Base-by-base conservation (phyloP, 352 stramenopile species). In the Plasmopara viticola region DNA sequence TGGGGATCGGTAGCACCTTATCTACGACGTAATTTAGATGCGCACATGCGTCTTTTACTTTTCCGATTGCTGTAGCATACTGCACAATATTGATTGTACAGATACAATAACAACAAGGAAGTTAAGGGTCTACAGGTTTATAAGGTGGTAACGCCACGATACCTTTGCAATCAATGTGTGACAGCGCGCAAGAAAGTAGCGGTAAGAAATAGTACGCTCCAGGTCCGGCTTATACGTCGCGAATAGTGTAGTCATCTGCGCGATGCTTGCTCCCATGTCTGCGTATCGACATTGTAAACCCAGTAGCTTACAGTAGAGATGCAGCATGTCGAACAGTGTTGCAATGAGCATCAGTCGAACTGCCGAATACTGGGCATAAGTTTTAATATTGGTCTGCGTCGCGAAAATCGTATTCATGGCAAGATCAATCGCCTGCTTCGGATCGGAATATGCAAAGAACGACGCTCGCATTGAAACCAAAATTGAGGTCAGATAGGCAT, bases 81-180 rank as follows among this genome's bases (percentile, higher is more conserved):
- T 90, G 37, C 37, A 57, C 13, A 25, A 25, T 25, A 25, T 25
- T 25, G 20, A 25, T 25, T 25, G 20, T 25, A 3, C 20, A 25
- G 20, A 25, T 3, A 25, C 1, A 3, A 3, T 25, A 25, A 25
- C 20, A 25, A 25, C 3, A 25, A 25, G 20, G 20, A 25, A n/a
- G n/a, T n/a, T n/a, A n/a, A n/a, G n/a, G n/a, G n/a, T n/a, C 20
- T 25, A 25, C 3, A 38, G 33, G 1, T 14, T 5, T 14, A 38
- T 14, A 9, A 14, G 9, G 13, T 12, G 45, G 48, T 29, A 54
- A 40, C 28, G 14, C 4, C 25, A 41, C 30, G 42, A 35, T 60
- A 88, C 80, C 72, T 86, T 82, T n/a, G 76, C 78, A 42, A 87
- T 78, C 29, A 87, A 46, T 6, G 69, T 53, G 48, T 88, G 77